Percentiles rank a stretch among this genome's conserved stretches.
These are phyloP conservation scores for Scedosporium apiospermum DNA, from an alignment of 2,329 filamentous ascomycete species.

Conservation along the genomic window DNA sequence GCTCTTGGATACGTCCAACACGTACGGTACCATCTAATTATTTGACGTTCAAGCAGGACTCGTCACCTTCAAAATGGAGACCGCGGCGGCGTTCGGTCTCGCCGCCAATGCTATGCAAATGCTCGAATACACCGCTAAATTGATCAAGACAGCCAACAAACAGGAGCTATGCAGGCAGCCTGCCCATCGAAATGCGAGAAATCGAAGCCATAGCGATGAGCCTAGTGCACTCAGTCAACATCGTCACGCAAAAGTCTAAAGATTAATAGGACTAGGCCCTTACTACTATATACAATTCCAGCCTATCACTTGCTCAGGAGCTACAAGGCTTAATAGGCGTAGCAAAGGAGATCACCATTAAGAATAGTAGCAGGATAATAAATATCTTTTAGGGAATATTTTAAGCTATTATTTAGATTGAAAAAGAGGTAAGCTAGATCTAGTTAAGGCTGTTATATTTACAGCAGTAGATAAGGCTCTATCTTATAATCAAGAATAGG, in stretches of 20 bases:
- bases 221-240: background rate
- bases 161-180: background rate
- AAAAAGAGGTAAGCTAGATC: too few relatives aligned
- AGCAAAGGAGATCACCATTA: background rate
- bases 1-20: too few relatives aligned
- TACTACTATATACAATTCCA: background rate
- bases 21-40: too few relatives aligned
- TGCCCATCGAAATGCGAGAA: background rate
- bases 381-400: too few relatives aligned
- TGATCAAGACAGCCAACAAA: background rate
- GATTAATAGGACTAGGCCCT: background rate
- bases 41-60: too few relatives aligned
- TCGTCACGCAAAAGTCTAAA: background rate
- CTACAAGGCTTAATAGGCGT: background rate
- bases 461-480: too few relatives aligned
- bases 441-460: too few relatives aligned
- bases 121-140: background rate
- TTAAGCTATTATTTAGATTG: too few relatives aligned
- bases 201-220: background rate
- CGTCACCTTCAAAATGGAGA: background rate
- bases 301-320: background rate
- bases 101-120: background rate
- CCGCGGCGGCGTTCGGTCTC: background rate
- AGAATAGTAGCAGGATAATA: too few relatives aligned
- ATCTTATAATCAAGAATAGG: too few relatives aligned